Evolutionary conservation across 352 stramenopile genomes (phyloP).

Genomic region (Pelagophyceae sp.): DNA sequence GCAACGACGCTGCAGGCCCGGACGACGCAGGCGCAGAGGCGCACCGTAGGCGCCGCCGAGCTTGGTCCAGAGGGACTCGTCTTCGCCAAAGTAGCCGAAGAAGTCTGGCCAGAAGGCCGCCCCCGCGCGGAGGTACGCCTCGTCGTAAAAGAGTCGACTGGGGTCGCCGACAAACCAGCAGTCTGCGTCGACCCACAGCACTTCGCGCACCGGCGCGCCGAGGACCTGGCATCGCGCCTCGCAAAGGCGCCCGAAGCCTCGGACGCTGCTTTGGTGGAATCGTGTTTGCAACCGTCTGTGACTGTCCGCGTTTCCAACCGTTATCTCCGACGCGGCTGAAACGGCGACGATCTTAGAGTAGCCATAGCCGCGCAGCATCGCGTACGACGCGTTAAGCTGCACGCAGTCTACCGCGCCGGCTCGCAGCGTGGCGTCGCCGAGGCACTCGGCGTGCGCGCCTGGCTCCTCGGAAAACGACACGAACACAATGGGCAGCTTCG

Average conservation of each 20-base stretch:
- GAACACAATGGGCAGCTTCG: background rate
- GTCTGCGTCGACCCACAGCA: constrained; percentile 1
- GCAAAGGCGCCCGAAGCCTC: no score
- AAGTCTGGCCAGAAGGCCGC: constrained; percentile 1
- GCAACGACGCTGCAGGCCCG: no score
- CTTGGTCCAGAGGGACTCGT: background rate
- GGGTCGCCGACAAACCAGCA: background rate
- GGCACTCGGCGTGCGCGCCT: background rate
- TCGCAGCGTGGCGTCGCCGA: background rate
- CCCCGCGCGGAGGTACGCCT: background rate
- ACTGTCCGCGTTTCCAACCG: no score
- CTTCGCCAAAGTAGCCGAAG: background rate
- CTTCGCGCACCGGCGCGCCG: background rate
- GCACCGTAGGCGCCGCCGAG: no score
- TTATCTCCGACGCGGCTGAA: no score
- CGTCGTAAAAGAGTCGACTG: background rate
- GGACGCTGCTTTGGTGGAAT: no score
- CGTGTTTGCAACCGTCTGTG: no score
- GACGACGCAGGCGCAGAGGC: no score
- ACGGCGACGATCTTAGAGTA: constrained; percentile 3
- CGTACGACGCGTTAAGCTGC: background rate
- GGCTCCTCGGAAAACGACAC: background rate
- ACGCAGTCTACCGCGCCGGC: background rate
- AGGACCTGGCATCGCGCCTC: no score
- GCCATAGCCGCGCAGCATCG: background rate